Percentiles rank a stretch among this genome's conserved stretches.
These are phyloP conservation scores for Dactylellina parvicollis DNA, from an alignment of 2,329 filamentous ascomycete genomes.

Conservation along the genomic window DNA sequence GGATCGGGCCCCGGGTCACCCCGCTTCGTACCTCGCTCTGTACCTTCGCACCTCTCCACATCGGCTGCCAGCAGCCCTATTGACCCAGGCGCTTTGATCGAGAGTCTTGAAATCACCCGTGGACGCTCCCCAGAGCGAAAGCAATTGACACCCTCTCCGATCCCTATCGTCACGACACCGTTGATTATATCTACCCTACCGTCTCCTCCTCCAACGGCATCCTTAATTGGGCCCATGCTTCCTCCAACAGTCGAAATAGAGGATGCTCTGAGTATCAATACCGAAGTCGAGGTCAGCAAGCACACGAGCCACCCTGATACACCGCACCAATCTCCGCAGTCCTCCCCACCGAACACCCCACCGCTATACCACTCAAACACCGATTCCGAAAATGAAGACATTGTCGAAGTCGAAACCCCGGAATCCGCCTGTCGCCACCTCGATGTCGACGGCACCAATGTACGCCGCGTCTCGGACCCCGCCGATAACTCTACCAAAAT, in stretches of 20 bases:
- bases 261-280: conserved; percentile 2
- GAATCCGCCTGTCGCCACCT: conserved; percentile 1
- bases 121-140: conserved; percentile 42
- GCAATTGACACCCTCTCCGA: not conserved
- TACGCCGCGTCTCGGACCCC: not conserved
- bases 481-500: conserved; percentile 1
- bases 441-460: not conserved
- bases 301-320: not conserved
- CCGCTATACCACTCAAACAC: conserved; percentile 22
- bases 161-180: not conserved
- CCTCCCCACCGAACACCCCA: conserved; percentile 36
- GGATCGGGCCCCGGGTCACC: conserved; percentile 12
- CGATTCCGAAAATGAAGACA: conserved; percentile 31
- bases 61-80: conserved; percentile 21
- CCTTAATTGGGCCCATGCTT: not conserved
- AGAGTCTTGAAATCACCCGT: conserved; percentile 4
- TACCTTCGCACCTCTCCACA: not conserved
- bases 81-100: not conserved
- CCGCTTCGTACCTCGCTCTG: conserved; percentile 13
- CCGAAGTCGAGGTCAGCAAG: conserved; percentile 7
- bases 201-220: not conserved
- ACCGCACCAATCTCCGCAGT: conserved; percentile 19
- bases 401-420: conserved; percentile 24
- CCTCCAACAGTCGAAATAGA: conserved; percentile 5
- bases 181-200: not conserved